Evolutionary conservation across 495 filamentous ascomycete species (phyloP).

Genomic region (Talaromyces nanjingensis): DNA sequence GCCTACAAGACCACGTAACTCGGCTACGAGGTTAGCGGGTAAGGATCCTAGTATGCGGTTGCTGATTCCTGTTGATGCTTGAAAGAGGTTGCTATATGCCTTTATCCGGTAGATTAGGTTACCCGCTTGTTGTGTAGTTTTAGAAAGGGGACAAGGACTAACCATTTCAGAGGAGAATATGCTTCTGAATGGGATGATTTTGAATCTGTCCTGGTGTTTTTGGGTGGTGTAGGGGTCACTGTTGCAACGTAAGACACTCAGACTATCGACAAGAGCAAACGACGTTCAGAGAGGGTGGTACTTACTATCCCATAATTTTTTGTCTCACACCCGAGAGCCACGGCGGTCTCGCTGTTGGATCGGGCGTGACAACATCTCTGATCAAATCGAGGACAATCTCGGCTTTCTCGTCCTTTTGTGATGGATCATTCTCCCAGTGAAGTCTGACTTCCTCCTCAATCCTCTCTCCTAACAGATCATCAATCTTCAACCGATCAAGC

Average conservation of each 20-base stretch:
- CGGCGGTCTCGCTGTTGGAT: background rate
- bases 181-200: background rate
- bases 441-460: background rate
- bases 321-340: background rate
- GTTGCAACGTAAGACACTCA: background rate
- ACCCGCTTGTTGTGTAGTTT: background rate
- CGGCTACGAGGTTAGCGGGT: background rate
- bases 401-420: background rate
- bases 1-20: background rate
- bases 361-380: background rate
- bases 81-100: background rate
- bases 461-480: background rate
- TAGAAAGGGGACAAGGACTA: background rate
- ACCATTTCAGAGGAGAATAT: background rate
- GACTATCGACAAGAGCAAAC: background rate
- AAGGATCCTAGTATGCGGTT: background rate
- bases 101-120: background rate
- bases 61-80: background rate
- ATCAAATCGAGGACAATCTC: background rate
- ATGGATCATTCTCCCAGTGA: background rate
- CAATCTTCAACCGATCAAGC: background rate
- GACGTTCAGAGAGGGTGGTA: background rate
- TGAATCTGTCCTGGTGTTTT: background rate
- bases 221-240: background rate
- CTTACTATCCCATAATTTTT: background rate